phyloP scores from a whole-genome alignment of 768 basidiomycete genomes.

The Cubamyces sp. region DNA sequence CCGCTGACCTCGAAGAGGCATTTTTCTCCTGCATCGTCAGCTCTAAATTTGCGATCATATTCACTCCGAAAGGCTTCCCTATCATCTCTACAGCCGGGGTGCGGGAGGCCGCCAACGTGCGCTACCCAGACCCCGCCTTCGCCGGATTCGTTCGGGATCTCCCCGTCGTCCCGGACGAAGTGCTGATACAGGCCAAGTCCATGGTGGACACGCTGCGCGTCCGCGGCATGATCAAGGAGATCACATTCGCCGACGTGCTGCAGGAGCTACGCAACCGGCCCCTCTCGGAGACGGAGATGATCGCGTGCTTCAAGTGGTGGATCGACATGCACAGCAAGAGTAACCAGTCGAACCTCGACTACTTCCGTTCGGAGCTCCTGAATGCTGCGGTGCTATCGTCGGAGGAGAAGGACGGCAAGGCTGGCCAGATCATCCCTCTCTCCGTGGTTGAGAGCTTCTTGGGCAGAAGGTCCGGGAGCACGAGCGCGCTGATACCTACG shows the following conservation, averaged over 20 bases:
- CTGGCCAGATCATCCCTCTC: slow-evolving; percentile 68
- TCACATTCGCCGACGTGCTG: slow-evolving; percentile 84
- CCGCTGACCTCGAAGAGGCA: slow-evolving; percentile 66
- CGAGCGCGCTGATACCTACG: slow-evolving; percentile 57
- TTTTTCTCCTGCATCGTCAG: slow-evolving; percentile 70
- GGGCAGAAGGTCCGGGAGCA: slow-evolving; percentile 55
- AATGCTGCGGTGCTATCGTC: slow-evolving; percentile 67
- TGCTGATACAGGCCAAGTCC: slow-evolving; percentile 56
- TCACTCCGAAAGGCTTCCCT: slow-evolving; percentile 49
- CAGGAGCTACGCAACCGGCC: slow-evolving; percentile 73
- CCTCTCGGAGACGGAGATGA: slow-evolving; percentile 70
- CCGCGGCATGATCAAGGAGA: slow-evolving; percentile 68
- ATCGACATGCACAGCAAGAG: slow-evolving; percentile 46
- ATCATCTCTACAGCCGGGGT: slow-evolving; percentile 81
- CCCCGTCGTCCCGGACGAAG: slow-evolving; percentile 68
- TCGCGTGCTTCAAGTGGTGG: slow-evolving; percentile 93
- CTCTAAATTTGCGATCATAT: slow-evolving; percentile 19
- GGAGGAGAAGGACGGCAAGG: slow-evolving; percentile 37
- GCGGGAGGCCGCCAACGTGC: slow-evolving; percentile 63
- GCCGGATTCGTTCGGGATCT: slow-evolving; percentile 76
- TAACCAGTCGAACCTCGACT: slow-evolving; percentile 41
- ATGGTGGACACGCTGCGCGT: slow-evolving; percentile 66
- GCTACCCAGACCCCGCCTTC: slow-evolving; percentile 74
- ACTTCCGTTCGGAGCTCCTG: slow-evolving; percentile 64
- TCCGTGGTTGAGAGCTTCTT: slow-evolving; percentile 72